Conservation (phyloP, 2,329 filamentous ascomycete genomes). For the Aureobasidium sp. region DNA sequence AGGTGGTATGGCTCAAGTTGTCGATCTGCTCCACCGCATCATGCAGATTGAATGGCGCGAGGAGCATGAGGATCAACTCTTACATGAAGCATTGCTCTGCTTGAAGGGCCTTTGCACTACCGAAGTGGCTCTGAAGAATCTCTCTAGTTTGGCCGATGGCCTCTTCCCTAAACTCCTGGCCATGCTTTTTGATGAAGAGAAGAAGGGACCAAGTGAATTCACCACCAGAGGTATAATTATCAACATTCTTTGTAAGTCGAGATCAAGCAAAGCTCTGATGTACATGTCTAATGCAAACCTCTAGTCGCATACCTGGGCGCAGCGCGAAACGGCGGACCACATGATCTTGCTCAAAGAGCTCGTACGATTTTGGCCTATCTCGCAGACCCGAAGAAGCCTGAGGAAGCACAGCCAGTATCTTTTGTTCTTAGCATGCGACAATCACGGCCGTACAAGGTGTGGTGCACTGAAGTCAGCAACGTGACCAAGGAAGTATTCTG, state of each 20-base stretch:
- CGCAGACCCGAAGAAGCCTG: conserved; percentile 68
- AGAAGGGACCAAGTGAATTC: conserved; percentile 95
- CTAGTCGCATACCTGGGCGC: conserved; percentile 71
- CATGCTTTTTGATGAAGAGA: conserved; percentile 96
- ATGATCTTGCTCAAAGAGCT: conserved; percentile 53
- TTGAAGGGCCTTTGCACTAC: conserved; percentile 93
- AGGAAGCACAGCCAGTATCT: conserved; percentile 66
- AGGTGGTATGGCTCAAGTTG: conserved; percentile 87
- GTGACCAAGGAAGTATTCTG: conserved; percentile 98
- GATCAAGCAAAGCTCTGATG: neutral
- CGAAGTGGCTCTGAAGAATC: conserved; percentile 71
- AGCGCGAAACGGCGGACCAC: conserved; percentile 39
- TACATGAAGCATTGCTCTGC: conserved; percentile 88
- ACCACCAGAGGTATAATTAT: conserved; percentile 86
- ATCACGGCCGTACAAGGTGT: conserved; percentile 81
- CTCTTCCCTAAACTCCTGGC: conserved; percentile 79
- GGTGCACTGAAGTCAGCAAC: conserved; percentile 85
- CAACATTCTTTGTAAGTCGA: conserved; percentile 59
- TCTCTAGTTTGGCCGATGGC: conserved; percentile 69
- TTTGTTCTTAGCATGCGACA: conserved; percentile 89
- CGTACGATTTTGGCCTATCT: conserved; percentile 70
- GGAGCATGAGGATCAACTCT: conserved; percentile 87
- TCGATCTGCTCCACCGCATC: conserved; percentile 78
- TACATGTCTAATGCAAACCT: conserved; percentile 9
- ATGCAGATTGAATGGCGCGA: conserved; percentile 97